Conservation (phyloP, 768 basidiomycete genomes). For the Austroboletus eburneus region DNA sequence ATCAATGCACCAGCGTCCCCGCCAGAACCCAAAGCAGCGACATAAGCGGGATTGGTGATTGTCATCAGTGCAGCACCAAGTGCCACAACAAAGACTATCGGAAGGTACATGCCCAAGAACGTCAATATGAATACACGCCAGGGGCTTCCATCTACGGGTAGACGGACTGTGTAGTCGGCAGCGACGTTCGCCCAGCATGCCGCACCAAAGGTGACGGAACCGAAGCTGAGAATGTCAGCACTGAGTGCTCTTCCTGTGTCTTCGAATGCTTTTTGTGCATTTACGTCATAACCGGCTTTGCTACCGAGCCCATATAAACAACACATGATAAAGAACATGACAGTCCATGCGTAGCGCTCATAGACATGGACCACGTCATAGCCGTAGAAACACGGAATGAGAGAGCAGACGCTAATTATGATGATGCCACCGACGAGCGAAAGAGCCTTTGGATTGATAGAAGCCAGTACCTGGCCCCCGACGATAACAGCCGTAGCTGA, state of each 20-base stretch:
- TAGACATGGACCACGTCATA: slow-evolving; percentile 45
- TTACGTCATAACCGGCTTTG: slow-evolving; percentile 42
- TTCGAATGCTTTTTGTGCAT: slow-evolving; percentile 39
- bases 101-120: slow-evolving; percentile 48
- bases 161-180: slow-evolving; percentile 51
- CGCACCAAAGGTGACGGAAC: slow-evolving; percentile 48
- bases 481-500: slow-evolving; percentile 46
- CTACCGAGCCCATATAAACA: slow-evolving; percentile 49
- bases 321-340: slow-evolving; percentile 43
- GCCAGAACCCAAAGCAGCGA: slow-evolving; percentile 34
- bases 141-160: slow-evolving; percentile 42
- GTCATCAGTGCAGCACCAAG: slow-evolving; percentile 41
- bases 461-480: slow-evolving; percentile 48
- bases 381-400: slow-evolving; percentile 47
- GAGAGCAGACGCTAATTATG: slow-evolving; percentile 39
- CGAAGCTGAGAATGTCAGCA: slow-evolving; percentile 48
- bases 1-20: slow-evolving; percentile 45
- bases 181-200: slow-evolving; percentile 51
- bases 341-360: slow-evolving; percentile 56
- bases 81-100: slow-evolving; percentile 35
- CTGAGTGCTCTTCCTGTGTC: slow-evolving; percentile 41
- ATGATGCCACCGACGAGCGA: slow-evolving; percentile 47
- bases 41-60: slow-evolving; percentile 37
- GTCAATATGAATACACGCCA: slow-evolving; percentile 47
- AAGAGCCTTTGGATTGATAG: slow-evolving; percentile 41